Base-by-base conservation (phyloP, 352 stramenopile species). In the Pythium sukuiense region DNA sequence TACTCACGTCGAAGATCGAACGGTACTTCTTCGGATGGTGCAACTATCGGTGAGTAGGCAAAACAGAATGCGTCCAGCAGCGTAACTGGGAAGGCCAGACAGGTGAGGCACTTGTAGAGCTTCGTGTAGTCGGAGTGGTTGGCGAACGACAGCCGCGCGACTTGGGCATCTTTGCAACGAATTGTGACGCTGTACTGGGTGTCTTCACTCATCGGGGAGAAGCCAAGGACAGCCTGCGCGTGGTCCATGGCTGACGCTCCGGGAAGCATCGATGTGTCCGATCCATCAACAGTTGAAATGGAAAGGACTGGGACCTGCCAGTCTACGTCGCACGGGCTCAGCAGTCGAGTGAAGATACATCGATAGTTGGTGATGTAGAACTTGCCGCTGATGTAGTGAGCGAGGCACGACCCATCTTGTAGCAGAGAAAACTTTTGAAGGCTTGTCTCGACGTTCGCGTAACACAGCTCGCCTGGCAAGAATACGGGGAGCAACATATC, bases 61-160 rank as follows among this genome's bases (percentile, higher is more conserved):
- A 95, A 95, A 69, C 87, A 95, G 68, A 95, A 95, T 1, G 85
- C 82, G 64, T 95, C 85, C 3, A 92, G 63, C 33, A 95, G 67
- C 16, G 71, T 89, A 29, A 79, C 72, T 5, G 87, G 87, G 48
- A 92, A 95, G 24, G 85, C 87, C 12, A 95, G 52, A 24, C 78
- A 88, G 26, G 67, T 88, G 32, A 95, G 73, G 43, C 87, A 93
- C 61, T 93, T 90, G 63, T 88, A 75, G 24, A 93, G 65, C 32
- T 90, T 90, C 41, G 66, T 79, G 68, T 93, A 95, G 68, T 95
- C 85, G 24, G 74, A 67, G 35, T 90, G 60, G 55, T 89, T 84
- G n/a, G 76, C 71, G 48, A 93, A 87, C 16, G 85, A 89, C 9
- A 95, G 68, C 6, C 84, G 72, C 8, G 78, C 74, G 16, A 89